These are phyloP conservation scores for Cicer pinnatifidum DNA, from an alignment of 306 rosid genomes.

Conservation along the genomic window DNA sequence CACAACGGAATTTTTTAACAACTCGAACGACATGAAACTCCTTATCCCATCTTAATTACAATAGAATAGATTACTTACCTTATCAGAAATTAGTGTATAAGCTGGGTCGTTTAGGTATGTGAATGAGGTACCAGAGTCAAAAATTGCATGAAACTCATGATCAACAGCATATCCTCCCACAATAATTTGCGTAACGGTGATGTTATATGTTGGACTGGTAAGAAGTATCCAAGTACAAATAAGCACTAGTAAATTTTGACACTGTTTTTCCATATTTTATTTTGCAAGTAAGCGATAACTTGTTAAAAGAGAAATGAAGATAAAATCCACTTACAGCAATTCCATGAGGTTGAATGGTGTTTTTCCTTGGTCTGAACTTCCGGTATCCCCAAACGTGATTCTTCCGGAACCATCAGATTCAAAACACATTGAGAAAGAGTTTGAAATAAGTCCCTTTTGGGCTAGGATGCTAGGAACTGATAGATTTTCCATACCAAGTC, in stretches of 20 bases:
- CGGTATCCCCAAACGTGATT: slow-evolving; percentile 81
- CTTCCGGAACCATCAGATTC: slow-evolving; percentile 65
- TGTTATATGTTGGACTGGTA: slow-evolving; percentile 73
- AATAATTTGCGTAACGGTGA: slow-evolving; percentile 64
- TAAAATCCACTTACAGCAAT: slow-evolving; percentile 56
- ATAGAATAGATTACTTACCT: slow-evolving; percentile 51
- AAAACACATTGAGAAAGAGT: slow-evolving; percentile 94
- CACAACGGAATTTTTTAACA: background rate
- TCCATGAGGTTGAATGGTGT: slow-evolving; percentile 64
- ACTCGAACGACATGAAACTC: slow-evolving; percentile 26
- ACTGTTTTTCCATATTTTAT: slow-evolving; percentile 12
- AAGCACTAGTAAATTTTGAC: slow-evolving; percentile 22
- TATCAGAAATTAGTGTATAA: slow-evolving; percentile 61
- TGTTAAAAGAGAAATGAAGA: slow-evolving; percentile 31
- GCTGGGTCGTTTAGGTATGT: slow-evolving; percentile 82
- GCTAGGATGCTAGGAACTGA: slow-evolving; percentile 88
- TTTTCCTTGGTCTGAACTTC: slow-evolving; percentile 63
- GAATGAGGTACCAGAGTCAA: slow-evolving; percentile 87
- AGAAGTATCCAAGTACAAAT: slow-evolving; percentile 37
- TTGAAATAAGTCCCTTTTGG: slow-evolving; percentile 58
- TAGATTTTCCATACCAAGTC: slow-evolving; percentile 73
- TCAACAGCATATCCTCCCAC: slow-evolving; percentile 51
- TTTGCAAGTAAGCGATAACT: slow-evolving; percentile 20
- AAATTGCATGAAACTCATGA: slow-evolving; percentile 67
- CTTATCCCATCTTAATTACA: slow-evolving; percentile 27